Evolutionary conservation across 495 filamentous ascomycete genomes (phyloP).

Genomic region (Talaromyces borbonicus): DNA sequence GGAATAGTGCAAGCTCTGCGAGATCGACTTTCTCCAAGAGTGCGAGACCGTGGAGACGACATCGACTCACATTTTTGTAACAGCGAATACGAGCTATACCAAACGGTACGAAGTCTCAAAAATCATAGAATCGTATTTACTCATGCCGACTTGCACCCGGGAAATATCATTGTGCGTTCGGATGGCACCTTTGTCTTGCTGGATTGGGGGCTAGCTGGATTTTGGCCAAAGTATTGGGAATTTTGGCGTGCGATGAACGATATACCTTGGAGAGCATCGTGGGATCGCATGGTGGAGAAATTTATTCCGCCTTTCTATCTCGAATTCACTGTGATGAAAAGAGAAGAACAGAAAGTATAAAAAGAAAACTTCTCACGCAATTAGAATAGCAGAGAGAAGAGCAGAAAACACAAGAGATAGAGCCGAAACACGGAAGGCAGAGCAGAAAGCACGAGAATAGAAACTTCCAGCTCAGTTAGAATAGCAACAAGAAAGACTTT

Average conservation of each 20-base stretch:
- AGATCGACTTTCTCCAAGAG: conserved; percentile 8
- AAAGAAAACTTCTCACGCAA: not conserved
- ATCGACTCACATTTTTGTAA: conserved; percentile 10
- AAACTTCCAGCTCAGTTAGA: not conserved
- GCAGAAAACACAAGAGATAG: not conserved
- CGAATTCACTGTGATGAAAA: conserved; percentile 12
- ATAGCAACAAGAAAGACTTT: not conserved
- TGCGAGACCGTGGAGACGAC: conserved; percentile 2
- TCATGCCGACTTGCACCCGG: conserved; percentile 23
- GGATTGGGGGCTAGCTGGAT: conserved; percentile 14
- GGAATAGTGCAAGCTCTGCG: conserved; percentile 11
- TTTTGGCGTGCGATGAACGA: conserved; percentile 11
- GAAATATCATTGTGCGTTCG: conserved; percentile 21
- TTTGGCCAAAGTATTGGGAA: conserved; percentile 17
- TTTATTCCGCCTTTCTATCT: conserved; percentile 14
- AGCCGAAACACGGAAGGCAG: not conserved
- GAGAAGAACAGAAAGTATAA: not conserved
- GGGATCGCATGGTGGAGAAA: conserved; percentile 15
- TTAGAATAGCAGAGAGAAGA: not conserved
- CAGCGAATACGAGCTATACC: conserved; percentile 11
- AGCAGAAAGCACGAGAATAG: conserved; percentile 1
- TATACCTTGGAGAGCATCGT: conserved; percentile 8
- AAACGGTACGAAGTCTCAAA: conserved; percentile 7
- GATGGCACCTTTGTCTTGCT: conserved; percentile 12
- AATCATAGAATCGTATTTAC: conserved; percentile 20